Evolutionary conservation across 2,329 filamentous ascomycete species (phyloP).

Genomic region (Aspergillus melleus): DNA sequence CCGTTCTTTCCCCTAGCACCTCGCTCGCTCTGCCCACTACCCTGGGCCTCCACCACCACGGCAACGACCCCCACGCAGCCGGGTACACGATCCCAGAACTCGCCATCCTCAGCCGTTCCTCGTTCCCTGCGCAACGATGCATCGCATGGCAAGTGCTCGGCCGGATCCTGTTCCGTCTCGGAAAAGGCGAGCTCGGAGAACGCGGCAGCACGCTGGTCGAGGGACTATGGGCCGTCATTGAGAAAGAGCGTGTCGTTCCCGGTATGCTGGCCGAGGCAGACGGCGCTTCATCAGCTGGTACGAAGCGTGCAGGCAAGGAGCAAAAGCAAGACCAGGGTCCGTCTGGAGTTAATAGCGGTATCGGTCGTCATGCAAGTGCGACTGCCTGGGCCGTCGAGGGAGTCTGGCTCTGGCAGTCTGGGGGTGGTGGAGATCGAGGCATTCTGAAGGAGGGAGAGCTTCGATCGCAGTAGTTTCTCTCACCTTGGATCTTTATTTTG

Average conservation of each 20-base stretch:
- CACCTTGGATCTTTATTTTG: not conserved
- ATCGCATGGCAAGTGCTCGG: slow-evolving; percentile 90
- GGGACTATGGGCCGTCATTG: slow-evolving; percentile 79
- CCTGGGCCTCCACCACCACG: slow-evolving; percentile 89
- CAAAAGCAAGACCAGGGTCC: not conserved
- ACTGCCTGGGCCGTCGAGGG: slow-evolving; percentile 85
- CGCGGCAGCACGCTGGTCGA: slow-evolving; percentile 65
- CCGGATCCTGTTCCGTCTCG: slow-evolving; percentile 78
- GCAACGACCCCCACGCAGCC: slow-evolving; percentile 85
- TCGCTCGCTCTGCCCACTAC: slow-evolving; percentile 73
- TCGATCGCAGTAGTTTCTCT: slow-evolving; percentile 25
- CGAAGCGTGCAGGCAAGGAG: slow-evolving; percentile 41
- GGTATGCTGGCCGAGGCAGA: slow-evolving; percentile 74
- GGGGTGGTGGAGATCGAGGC: slow-evolving; percentile 53
- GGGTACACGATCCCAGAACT: slow-evolving; percentile 92
- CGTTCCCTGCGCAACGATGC: slow-evolving; percentile 82
- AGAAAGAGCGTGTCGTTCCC: slow-evolving; percentile 74
- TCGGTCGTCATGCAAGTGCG: slow-evolving; percentile 69
- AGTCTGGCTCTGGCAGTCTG: slow-evolving; percentile 81
- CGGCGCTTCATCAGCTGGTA: slow-evolving; percentile 26
- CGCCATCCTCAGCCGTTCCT: slow-evolving; percentile 74
- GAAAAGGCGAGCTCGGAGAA: slow-evolving; percentile 67
- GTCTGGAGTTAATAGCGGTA: slow-evolving; percentile 19
- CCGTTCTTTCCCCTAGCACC: slow-evolving; percentile 73
- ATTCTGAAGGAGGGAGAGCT: slow-evolving; percentile 37